Conservation (phyloP, 2,329 filamentous ascomycete genomes). For the Xylariaceae sp. region DNA sequence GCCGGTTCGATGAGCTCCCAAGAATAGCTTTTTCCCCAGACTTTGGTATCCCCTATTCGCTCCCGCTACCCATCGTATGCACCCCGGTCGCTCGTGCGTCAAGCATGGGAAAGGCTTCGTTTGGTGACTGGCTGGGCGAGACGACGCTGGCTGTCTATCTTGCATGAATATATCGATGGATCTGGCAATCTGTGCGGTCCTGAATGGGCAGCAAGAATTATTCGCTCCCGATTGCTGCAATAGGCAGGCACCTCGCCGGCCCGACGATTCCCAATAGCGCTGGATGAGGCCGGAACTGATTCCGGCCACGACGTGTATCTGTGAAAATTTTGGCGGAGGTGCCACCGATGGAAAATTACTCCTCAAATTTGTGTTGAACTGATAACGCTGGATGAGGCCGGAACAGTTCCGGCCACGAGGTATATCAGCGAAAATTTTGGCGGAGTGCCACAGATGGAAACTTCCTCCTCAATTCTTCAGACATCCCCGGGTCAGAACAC, state of each 20-base stretch:
- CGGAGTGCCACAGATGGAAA: conserved; percentile 9
- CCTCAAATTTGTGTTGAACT: neutral
- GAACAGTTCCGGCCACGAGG: conserved; percentile 34
- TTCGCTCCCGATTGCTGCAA: conserved; percentile 7
- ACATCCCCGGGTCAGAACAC: neutral
- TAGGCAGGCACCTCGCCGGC: conserved; percentile 4
- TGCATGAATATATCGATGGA: neutral
- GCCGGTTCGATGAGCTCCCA: neutral
- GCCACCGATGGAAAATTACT: conserved; percentile 2
- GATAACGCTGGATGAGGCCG: conserved; percentile 26
- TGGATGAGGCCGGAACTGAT: conserved; percentile 30
- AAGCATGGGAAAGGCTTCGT: conserved; percentile 9
- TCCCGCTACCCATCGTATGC: neutral
- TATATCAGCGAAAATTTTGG: conserved; percentile 27
- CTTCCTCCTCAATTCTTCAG: conserved; percentile 2
- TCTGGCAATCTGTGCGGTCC: conserved; percentile 3
- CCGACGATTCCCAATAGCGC: conserved; percentile 20
- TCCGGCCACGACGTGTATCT: conserved; percentile 34
- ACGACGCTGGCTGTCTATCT: neutral
- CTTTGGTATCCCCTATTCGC: neutral
- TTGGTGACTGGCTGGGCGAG: neutral
- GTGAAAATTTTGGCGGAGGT: conserved; percentile 20
- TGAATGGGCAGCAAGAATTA: neutral
- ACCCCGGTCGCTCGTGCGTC: neutral
- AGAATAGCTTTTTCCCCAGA: neutral